phyloP scores from a whole-genome alignment of 805 yeast species.

The Middelhovenomyces tepae region DNA sequence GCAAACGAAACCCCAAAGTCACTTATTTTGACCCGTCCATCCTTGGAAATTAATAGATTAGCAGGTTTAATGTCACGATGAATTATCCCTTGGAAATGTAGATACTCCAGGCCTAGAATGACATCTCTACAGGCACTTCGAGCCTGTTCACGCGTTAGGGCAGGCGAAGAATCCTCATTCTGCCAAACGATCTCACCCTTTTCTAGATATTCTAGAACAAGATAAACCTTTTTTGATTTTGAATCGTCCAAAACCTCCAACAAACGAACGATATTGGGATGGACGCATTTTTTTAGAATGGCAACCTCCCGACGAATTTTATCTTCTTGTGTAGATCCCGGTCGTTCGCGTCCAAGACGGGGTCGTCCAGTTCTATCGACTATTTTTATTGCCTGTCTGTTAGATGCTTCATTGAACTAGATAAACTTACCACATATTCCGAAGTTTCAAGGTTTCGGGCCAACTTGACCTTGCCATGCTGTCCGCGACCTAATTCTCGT shows the following conservation, averaged over 20 bases:
- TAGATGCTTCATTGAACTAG: slow-evolving; percentile 4
- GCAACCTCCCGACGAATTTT: slow-evolving; percentile 77
- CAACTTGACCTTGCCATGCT: slow-evolving; percentile 88
- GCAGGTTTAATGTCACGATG: slow-evolving; percentile 96
- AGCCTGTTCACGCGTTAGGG: slow-evolving; percentile 8
- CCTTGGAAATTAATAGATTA: slow-evolving; percentile 59
- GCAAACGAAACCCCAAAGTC: slow-evolving; percentile 93
- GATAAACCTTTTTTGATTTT: slow-evolving; percentile 68
- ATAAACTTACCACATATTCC: slow-evolving; percentile 29
- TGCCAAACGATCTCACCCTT: slow-evolving; percentile 87
- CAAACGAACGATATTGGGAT: slow-evolving; percentile 78
- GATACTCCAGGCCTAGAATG: slow-evolving; percentile 77
- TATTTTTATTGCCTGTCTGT: slow-evolving; percentile 72
- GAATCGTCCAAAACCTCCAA: slow-evolving; percentile 79
- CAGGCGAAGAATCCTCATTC: slow-evolving; percentile 1
- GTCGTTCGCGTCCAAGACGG: slow-evolving; percentile 32
- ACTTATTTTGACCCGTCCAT: slow-evolving; percentile 72
- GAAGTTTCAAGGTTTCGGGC: slow-evolving; percentile 55
- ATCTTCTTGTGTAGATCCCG: slow-evolving; percentile 48
- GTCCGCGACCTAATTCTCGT: slow-evolving; percentile 80
- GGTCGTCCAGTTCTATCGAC: slow-evolving; percentile 67
- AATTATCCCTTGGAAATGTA: slow-evolving; percentile 82
- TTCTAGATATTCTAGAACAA: slow-evolving; percentile 78
- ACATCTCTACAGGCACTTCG: slow-evolving; percentile 70
- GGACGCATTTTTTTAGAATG: slow-evolving; percentile 75